phyloP scores from a whole-genome alignment of 371 early-diverging fungal genomes.

The Fennellomyces sp. region DNA sequence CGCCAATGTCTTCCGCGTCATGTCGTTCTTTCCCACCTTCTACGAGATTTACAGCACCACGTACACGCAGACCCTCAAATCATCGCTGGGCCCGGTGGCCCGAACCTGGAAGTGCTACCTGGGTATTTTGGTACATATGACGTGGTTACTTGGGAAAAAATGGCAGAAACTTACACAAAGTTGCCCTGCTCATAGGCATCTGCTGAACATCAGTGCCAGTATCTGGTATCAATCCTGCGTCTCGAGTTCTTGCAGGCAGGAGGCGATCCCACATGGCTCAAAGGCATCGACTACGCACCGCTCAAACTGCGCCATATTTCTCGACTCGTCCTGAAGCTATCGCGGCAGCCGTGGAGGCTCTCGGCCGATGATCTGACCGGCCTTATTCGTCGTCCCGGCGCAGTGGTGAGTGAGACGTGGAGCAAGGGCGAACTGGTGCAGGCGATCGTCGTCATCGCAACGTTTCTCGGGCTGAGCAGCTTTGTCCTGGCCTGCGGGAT shows the following conservation, averaged over 20 bases:
- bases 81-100: conserved; percentile 57
- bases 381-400: conserved; percentile 38
- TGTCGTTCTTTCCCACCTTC: conserved; percentile 68
- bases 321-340: conserved; percentile 47
- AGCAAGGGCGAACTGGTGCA: conserved; percentile 66
- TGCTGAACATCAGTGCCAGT: conserved; percentile 65
- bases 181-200: no score
- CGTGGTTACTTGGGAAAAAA: neutral
- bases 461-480: conserved; percentile 61
- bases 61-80: conserved; percentile 41
- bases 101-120: conserved; percentile 64
- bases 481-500: conserved; percentile 68
- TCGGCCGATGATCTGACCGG: conserved; percentile 43
- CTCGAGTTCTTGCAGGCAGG: conserved; percentile 61
- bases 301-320: conserved; percentile 59
- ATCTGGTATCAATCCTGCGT: conserved; percentile 57
- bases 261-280: conserved; percentile 66
- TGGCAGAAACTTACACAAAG: neutral
- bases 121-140: conserved; percentile 56
- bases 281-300: conserved; percentile 54
- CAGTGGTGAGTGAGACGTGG: conserved; percentile 50
- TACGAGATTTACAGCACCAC: conserved; percentile 57
- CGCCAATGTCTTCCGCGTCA: conserved; percentile 55
- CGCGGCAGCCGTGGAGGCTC: conserved; percentile 69
- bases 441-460: conserved; percentile 58